Base-by-base conservation (phyloP, 441 rosid genomes). In the Pelargonium myrrhifolium region DNA sequence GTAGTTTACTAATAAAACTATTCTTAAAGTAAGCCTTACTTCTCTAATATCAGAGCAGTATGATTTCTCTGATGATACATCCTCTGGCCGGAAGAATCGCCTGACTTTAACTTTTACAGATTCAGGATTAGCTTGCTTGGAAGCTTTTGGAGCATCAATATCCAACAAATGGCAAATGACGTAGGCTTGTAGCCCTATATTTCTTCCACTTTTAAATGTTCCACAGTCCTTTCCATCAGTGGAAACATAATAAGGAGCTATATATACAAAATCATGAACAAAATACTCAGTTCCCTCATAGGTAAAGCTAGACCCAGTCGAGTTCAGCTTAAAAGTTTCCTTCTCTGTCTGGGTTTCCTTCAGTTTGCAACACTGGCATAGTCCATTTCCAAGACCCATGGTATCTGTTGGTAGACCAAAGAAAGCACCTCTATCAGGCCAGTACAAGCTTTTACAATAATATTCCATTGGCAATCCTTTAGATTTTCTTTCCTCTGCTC, bases 71-170 rank as follows among this genome's bases (percentile, higher is more conserved):
- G 72, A 39, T 59, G 74, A 76, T 42, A 79, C 63, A 45, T 76
- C 82, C 70, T 76, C 82, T 4, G 80, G 78, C 65, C 80, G 72
- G 74, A 68, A 79, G 74, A 68, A 71, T 66, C 77, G 76, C 55
- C 77, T 65, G 15, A 71, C 76, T 76, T 76, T 68, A 40, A 76
- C 72, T 58, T 65, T 64, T 37, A 73, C 66, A 21, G 76, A 73
- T 35, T 47, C 69, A 42, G 74, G 56, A 12, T 39, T 71, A 67
- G 53, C 58, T 60, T 65, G 26, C 65, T 56, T 75, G 21, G 72
- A 68, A 28, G 69, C 62, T 68, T 58, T 63, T 11, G 74, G 76
- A 65, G 26, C 62, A 53, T 62, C 49, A 28, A 76, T 74, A 67
- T 74, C 76, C 59, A 79, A 61, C 61, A 79, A 53, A 7, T 79